These are phyloP conservation scores for Ustilago shanxiensis DNA, from an alignment of 1,284 basidiomycete species.

Conservation along the genomic window DNA sequence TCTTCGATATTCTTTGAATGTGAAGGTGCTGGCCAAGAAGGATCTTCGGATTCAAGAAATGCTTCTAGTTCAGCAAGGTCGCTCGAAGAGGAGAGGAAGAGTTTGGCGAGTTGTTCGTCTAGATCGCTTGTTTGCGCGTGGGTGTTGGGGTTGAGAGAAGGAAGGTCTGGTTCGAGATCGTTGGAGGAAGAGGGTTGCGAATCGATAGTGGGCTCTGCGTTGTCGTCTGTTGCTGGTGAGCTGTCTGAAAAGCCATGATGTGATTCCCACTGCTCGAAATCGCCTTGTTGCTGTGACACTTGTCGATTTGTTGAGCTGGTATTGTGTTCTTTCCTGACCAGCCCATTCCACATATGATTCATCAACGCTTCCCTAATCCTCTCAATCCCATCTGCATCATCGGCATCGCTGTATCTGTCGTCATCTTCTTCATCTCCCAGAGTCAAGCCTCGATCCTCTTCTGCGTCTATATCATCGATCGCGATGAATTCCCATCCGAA, in stretches of 20 bases:
- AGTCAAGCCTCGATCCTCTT: not conserved
- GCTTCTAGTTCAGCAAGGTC: conserved; percentile 49
- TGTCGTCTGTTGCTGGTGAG: too few relatives aligned
- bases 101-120: conserved; percentile 41
- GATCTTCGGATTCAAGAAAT: conserved; percentile 49
- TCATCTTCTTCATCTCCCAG: conserved; percentile 8
- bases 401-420: conserved; percentile 24
- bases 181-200: too few relatives aligned
- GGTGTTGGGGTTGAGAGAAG: conserved; percentile 3
- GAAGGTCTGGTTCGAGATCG: not conserved
- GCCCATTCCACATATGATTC: conserved; percentile 60
- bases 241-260: conserved; percentile 21
- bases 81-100: conserved; percentile 25
- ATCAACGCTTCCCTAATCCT: conserved; percentile 58
- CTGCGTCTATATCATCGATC: conserved; percentile 37
- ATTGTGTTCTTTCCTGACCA: conserved; percentile 40
- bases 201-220: not conserved
- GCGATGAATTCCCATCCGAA: conserved; percentile 62
- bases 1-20: not conserved
- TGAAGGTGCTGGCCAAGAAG: conserved; percentile 36
- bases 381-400: conserved; percentile 53
- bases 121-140: conserved; percentile 28
- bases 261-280: too few relatives aligned
- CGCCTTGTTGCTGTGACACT: too few relatives aligned
- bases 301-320: not conserved